phyloP scores from a whole-genome alignment of 192 early-diverging fungal genomes.

The Allomyces macrogynus region DNA sequence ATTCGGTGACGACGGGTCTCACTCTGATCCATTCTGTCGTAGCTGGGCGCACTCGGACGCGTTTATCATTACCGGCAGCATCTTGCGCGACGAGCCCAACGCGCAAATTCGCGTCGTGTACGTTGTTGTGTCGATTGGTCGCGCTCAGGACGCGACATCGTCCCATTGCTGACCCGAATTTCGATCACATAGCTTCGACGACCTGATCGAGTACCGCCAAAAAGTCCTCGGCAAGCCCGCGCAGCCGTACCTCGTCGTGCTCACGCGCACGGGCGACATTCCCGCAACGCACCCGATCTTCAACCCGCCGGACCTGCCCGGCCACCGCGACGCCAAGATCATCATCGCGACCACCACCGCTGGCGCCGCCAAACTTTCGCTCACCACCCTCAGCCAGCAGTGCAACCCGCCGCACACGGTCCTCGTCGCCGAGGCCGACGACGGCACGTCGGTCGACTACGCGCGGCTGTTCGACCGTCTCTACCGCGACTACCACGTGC shows the following conservation, averaged over 20 bases:
- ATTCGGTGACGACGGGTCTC: too few species aligned
- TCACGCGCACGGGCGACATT: neutral
- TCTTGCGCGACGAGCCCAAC: neutral
- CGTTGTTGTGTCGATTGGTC: neutral
- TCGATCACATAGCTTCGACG: neutral
- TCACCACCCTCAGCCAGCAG: neutral
- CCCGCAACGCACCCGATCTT: neutral
- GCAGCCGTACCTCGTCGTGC: neutral
- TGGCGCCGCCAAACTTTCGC: neutral
- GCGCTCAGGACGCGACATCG: neutral
- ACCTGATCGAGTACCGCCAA: neutral
- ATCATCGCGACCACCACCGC: neutral
- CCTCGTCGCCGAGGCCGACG: neutral
- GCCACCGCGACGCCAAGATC: neutral
- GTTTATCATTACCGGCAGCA: neutral
- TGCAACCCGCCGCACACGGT: neutral
- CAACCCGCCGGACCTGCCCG: neutral
- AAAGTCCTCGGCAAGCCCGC: neutral
- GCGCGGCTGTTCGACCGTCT: neutral
- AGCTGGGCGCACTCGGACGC: neutral
- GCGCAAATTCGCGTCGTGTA: neutral
- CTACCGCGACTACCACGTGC: neutral
- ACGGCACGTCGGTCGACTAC: neutral
- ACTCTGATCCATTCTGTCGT: neutral
- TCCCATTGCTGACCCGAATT: neutral